These are phyloP conservation scores for Aspergillus aculeatinus DNA, from an alignment of 2,329 filamentous ascomycete genomes.

Conservation along the genomic window DNA sequence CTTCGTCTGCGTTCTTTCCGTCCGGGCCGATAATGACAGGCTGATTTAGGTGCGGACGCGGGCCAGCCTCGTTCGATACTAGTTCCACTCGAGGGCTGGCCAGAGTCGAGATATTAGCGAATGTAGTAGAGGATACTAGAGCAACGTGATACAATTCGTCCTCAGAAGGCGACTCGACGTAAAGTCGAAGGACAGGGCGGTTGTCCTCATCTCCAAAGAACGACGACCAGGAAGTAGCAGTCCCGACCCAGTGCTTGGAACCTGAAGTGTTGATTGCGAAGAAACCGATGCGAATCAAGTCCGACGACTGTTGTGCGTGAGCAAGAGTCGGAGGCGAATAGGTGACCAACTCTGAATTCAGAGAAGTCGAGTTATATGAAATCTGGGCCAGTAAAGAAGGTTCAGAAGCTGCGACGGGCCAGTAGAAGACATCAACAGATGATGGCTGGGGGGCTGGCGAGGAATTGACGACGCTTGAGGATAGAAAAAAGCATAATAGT, in stretches of 20 bases:
- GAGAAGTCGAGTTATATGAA: constrained; percentile 41
- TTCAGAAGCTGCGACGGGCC: constrained; percentile 34
- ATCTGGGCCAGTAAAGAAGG: constrained; percentile 42
- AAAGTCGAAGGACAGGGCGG: constrained; percentile 39
- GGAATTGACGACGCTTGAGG: constrained; percentile 18
- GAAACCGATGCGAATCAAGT: constrained; percentile 56
- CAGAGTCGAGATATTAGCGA: constrained; percentile 17
- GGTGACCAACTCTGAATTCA: constrained; percentile 37
- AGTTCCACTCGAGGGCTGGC: constrained; percentile 34
- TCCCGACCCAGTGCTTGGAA: constrained; percentile 42
- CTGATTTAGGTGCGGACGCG: constrained; percentile 41
- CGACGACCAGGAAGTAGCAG: constrained; percentile 38
- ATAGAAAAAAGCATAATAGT: constrained; percentile 15
- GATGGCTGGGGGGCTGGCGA: constrained; percentile 18
- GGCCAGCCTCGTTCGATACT: constrained; percentile 31
- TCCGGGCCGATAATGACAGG: constrained; percentile 41
- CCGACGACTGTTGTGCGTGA: constrained; percentile 29
- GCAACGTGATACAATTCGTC: constrained; percentile 43
- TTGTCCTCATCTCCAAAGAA: constrained; percentile 25
- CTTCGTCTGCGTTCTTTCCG: constrained; percentile 39
- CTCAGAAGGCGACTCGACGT: constrained; percentile 38
- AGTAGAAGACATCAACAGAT: constrained; percentile 39
- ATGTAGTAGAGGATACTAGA: constrained; percentile 27
- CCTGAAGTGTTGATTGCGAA: constrained; percentile 39
- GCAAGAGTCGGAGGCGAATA: constrained; percentile 37